Evolutionary conservation across 2,329 filamentous ascomycete genomes (phyloP), one percentile per base, ranked within the genome.

Genomic region (Pestalotiopsis sp.): DNA sequence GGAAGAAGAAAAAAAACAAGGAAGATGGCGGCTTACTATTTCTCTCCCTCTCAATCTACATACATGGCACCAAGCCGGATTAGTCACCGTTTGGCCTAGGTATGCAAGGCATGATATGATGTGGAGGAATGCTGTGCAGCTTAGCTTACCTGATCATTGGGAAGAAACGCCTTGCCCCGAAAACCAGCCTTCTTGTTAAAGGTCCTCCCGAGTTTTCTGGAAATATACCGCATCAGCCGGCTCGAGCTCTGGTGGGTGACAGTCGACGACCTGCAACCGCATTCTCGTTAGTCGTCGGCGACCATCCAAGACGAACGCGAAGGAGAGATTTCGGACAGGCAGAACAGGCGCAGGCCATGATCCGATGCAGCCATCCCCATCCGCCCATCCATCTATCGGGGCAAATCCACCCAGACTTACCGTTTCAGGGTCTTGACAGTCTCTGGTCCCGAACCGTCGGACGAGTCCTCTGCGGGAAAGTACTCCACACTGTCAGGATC

Each of bases 181-280:
- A 65, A 65, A 7, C 63, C 63, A 14, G 63, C 63, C 45, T 57
- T 65, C 63, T 65, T 65, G 27, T 65, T 65, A n/a, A 65, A 65
- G 14, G 45, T 55, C 31, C 63, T 65, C 25, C 63, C 63, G 17
- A 65, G 49, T 38, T 65, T 65, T 49, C 39, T 65, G 63, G 63
- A 65, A 38, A 65, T 25, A 57, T 65, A 65, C 45, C 63, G 63
- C 17, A 65, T n/a, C 13, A 65, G 14, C 39, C 63, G 63, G 23
- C 27, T 57, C 4, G 45, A 55, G 49, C 45, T 65, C 17, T 65
- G 63, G 25, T 36, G 25, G 11, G 49, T 52, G 9, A 52, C 45
- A 3, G 45, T 58, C n/a, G 63, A 65, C 17, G 17, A n/a, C 25
- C 41, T 65, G 45, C 39, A 20, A 20, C n/a, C 12, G 4, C n/a